These are phyloP conservation scores for Epichloe bromicola DNA, from an alignment of 2,329 filamentous ascomycete genomes.

Conservation along the genomic window DNA sequence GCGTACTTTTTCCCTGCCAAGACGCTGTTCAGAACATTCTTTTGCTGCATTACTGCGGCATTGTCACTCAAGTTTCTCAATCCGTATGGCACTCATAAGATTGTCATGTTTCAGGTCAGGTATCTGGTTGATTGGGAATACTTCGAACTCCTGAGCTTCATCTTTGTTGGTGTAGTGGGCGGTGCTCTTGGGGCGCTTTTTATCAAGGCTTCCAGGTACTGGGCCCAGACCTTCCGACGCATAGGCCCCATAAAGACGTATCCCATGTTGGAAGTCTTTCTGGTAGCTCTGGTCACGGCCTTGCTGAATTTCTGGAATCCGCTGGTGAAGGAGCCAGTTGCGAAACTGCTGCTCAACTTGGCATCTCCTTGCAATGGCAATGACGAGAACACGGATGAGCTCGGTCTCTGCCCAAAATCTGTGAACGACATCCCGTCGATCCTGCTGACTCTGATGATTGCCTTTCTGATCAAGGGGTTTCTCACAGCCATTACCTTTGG, in stretches of 20 bases:
- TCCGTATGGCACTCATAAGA: constrained; percentile 90
- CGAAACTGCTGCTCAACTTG: constrained; percentile 80
- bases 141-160: constrained; percentile 78
- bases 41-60: constrained; percentile 90
- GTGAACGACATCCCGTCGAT: constrained; percentile 68
- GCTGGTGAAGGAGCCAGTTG: constrained; percentile 78
- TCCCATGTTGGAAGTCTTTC: constrained; percentile 73
- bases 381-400: constrained; percentile 44
- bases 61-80: constrained; percentile 89
- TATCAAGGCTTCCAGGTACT: constrained; percentile 86
- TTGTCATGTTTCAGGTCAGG: constrained; percentile 89
- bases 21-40: constrained; percentile 93
- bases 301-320: constrained; percentile 86
- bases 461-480: constrained; percentile 80
- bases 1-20: constrained; percentile 96
- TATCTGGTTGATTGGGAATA: constrained; percentile 87
- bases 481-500: constrained; percentile 88
- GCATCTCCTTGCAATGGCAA: constrained; percentile 74
- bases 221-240: constrained; percentile 80
- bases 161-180: constrained; percentile 74
- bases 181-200: constrained; percentile 80
- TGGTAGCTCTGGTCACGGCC: constrained; percentile 78
- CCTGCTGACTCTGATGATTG: constrained; percentile 56
- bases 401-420: constrained; percentile 65
- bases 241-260: constrained; percentile 68